Evolutionary conservation across 2,329 filamentous ascomycete genomes (phyloP), one percentile per base, ranked within the genome.

Genomic region (Alternaria alternata): DNA sequence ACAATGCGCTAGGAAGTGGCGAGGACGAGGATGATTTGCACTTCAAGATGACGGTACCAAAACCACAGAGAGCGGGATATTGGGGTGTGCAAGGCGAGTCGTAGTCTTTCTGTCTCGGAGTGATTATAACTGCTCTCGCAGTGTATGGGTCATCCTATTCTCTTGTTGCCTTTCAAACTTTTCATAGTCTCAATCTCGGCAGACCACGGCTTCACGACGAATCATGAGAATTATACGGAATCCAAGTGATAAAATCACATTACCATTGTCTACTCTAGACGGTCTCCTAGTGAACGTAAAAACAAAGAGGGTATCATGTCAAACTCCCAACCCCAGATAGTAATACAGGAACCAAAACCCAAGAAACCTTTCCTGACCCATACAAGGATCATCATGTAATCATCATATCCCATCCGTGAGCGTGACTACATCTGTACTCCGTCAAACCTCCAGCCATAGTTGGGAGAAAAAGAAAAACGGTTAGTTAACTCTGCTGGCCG

Each of bases 1-100:
- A 65, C 3, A 65, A 62, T 30, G 68, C 41, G 7, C 44, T 65
- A 14, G 67, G 54, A 7, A 74, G 71, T 43, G 71, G 66, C 2
- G 74, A 73, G 26, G 74, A 75, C 20, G 73, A 71, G 24, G 73
- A 74, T 32, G 73, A 73, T 53, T 44, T 69, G 54, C 72, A 75
- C 52, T 74, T 67, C 30, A 68, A 66, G 30, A 72, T 73, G 65
- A 73, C 72, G 24, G 70, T 70, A 16, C 66, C 68, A 3, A 71
- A 70, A 59, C 61, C 61, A 24, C 36, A 66, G 51, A 59, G 65
- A 34, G 59, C 56, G 28, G 72, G 71, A 7, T 73, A 73, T 52
- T 73, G 71, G 70, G 71, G 71, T 9, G 65, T 64, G 22, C 48
- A 52, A 20, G 70, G 66, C n/a, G 63, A 67, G 49, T 63, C 36